Percentiles rank a stretch among this genome's conserved stretches.
These are phyloP conservation scores for Debaryomyces udenii DNA, from an alignment of 1,139 yeast species.

Conservation along the genomic window DNA sequence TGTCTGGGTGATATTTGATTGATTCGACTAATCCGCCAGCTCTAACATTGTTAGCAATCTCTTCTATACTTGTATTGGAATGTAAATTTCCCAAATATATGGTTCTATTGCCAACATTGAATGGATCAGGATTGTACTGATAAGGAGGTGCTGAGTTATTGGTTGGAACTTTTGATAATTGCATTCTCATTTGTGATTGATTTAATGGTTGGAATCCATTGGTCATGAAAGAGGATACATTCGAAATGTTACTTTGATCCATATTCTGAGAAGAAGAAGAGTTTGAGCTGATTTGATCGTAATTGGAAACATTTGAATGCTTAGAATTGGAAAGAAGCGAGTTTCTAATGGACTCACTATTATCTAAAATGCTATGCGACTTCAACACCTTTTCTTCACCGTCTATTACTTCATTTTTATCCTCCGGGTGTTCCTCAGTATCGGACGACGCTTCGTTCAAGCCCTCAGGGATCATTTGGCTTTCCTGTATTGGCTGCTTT, in stretches of 20 bases:
- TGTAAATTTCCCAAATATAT: constrained; percentile 50
- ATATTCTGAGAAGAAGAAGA: constrained; percentile 11
- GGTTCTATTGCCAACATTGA: constrained; percentile 43
- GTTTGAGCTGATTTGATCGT: constrained; percentile 8
- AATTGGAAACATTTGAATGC: not conserved
- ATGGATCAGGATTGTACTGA: constrained; percentile 23
- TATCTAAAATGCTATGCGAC: constrained; percentile 12
- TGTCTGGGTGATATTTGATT: constrained; percentile 40
- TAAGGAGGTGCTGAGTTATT: constrained; percentile 9
- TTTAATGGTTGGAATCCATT: constrained; percentile 5
- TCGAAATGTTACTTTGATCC: constrained; percentile 14
- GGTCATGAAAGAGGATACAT: constrained; percentile 9
- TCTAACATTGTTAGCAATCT: constrained; percentile 51
- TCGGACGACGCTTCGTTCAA: constrained; percentile 4
- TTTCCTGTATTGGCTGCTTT: not conserved
- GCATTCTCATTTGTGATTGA: constrained; percentile 10
- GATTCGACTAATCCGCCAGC: constrained; percentile 52
- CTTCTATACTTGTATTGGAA: constrained; percentile 49
- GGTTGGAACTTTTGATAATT: constrained; percentile 2
- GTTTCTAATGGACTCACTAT: constrained; percentile 13
- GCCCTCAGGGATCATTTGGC: constrained; percentile 13
- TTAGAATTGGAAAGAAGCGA: constrained; percentile 3
- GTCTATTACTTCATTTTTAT: constrained; percentile 13
- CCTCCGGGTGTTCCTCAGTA: constrained; percentile 4
- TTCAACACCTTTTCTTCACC: constrained; percentile 3